These are phyloP conservation scores for Saccharomyces hybrid DNA, from an alignment of 1,139 yeast species.

Conservation along the genomic window DNA sequence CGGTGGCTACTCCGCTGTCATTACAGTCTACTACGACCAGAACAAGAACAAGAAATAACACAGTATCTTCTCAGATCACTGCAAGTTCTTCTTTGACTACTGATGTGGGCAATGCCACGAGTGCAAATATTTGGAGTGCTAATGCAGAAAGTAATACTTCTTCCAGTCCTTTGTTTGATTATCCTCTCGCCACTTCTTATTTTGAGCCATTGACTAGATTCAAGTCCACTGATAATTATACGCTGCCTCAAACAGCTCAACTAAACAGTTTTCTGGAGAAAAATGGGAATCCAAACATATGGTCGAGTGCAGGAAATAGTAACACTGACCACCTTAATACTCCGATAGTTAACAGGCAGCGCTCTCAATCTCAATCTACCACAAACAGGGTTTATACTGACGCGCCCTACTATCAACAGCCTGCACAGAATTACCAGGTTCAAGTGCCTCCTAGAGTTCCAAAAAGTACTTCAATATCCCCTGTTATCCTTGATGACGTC, in stretches of 20 bases:
- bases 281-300: not conserved
- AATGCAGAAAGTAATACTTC: not conserved
- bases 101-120: not conserved
- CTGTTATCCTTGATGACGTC: conserved; percentile 43
- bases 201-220: not conserved
- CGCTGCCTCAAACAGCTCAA: not conserved
- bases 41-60: not conserved
- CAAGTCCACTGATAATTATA: not conserved
- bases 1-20: not conserved
- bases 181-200: not conserved
- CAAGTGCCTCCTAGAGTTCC: not conserved
- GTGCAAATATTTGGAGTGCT: not conserved
- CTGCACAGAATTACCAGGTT: conserved; percentile 28
- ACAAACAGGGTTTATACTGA: conserved; percentile 23
- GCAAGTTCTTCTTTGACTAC: not conserved
- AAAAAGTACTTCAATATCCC: conserved; percentile 8
- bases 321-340: not conserved
- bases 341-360: not conserved
- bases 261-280: not conserved
- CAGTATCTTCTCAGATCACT: not conserved
- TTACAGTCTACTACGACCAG: not conserved
- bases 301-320: not conserved
- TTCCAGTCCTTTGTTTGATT: not conserved
- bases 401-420: conserved; percentile 18
- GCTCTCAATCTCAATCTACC: conserved; percentile 20